Evolutionary conservation across 352 stramenopile genomes (phyloP).

Genomic region (Albugo laibachii): DNA sequence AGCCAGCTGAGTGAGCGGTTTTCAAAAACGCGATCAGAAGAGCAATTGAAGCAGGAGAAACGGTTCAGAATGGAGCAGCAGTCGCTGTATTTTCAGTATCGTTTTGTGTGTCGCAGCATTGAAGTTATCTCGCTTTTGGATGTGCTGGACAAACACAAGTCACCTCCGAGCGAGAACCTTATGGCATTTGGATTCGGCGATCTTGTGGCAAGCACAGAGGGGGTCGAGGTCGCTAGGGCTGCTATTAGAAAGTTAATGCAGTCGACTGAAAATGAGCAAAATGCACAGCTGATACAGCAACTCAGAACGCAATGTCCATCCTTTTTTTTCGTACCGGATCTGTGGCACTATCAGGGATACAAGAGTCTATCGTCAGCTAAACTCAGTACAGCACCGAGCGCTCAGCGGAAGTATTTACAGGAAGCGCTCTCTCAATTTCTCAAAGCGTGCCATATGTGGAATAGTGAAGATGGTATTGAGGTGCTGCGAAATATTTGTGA

Average conservation of each 20-base stretch:
- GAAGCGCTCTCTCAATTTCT: conserved; percentile 64
- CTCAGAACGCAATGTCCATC: conserved; percentile 68
- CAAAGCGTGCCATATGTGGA: conserved; percentile 72
- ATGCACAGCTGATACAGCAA: conserved; percentile 62
- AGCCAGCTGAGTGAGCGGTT: conserved; percentile 46
- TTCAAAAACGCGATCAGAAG: conserved; percentile 46
- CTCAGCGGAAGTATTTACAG: conserved; percentile 33
- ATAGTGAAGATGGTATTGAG: conserved; percentile 51
- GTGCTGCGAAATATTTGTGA: conserved; percentile 65
- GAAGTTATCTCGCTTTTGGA: conserved; percentile 60
- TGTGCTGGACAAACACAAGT: conserved; percentile 40
- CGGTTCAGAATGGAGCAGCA: conserved; percentile 67
- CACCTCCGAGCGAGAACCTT: conserved; percentile 39
- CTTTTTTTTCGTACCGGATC: conserved; percentile 61
- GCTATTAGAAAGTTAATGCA: conserved; percentile 70
- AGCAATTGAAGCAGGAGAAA: conserved; percentile 50
- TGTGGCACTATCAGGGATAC: conserved; percentile 75
- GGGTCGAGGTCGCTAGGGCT: conserved; percentile 29
- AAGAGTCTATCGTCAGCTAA: conserved; percentile 65
- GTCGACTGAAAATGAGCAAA: conserved; percentile 47
- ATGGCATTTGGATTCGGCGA: conserved; percentile 54
- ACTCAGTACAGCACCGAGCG: conserved; percentile 31
- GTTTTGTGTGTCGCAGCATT: conserved; percentile 52
- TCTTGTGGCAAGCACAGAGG: conserved; percentile 43
- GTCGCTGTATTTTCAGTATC: conserved; percentile 63